Conservation (phyloP, 192 early-diverging fungal genomes). For the Backusella tuberculispora region DNA sequence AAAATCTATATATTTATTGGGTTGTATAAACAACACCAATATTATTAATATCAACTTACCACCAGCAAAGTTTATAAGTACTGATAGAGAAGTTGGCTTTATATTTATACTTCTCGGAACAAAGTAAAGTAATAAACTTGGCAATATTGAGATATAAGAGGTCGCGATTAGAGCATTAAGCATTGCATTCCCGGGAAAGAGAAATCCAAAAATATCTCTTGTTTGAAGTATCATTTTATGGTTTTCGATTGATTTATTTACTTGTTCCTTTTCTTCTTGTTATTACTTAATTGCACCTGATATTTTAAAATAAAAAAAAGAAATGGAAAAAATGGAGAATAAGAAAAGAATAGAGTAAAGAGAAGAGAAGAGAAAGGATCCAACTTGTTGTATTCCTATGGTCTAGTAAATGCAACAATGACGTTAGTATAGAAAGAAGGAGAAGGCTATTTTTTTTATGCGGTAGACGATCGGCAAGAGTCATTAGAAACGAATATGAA, state of each 20-base stretch:
- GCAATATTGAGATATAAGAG: neutral
- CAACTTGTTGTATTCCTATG: neutral
- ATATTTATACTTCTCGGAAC: neutral
- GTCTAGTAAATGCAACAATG: neutral
- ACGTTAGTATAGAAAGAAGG: constrained; percentile 14
- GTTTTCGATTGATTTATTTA: too few species aligned
- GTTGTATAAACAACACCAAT: neutral
- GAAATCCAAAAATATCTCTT: neutral
- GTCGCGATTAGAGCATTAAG: neutral
- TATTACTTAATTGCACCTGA: too few species aligned
- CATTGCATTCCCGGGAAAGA: neutral
- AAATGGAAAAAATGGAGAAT: too few species aligned
- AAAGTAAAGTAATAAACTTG: neutral
- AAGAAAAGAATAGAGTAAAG: neutral
- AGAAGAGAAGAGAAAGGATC: neutral
- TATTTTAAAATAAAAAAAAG: too few species aligned
- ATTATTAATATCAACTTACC: neutral
- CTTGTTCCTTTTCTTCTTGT: too few species aligned
- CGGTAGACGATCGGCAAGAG: neutral
- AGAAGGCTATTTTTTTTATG: neutral
- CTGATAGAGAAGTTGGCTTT: neutral
- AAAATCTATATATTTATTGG: neutral
- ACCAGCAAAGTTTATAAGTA: neutral
- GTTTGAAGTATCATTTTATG: neutral
- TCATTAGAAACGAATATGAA: too few species aligned